phyloP scores from a whole-genome alignment of 2,329 filamentous ascomycete genomes.

The Coniochaeta sp. region DNA sequence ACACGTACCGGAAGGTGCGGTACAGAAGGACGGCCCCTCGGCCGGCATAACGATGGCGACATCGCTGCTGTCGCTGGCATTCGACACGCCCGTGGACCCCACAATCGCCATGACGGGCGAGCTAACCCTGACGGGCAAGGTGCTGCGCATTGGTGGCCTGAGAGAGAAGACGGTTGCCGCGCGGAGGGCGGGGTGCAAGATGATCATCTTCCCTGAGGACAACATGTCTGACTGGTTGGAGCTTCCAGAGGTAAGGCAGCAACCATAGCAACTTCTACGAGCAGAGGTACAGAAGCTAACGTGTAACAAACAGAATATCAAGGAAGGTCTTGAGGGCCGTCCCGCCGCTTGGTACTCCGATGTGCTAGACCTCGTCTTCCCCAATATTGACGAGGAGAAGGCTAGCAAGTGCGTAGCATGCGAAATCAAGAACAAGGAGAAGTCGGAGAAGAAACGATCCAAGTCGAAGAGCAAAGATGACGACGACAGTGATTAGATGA shows the following conservation, averaged over 20 bases:
- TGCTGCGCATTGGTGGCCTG: constrained; percentile 86
- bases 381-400: constrained; percentile 62
- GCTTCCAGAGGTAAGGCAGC: constrained; percentile 69
- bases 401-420: constrained; percentile 67
- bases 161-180: constrained; percentile 97
- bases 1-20: constrained; percentile 93
- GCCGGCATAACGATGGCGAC: constrained; percentile 99
- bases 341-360: constrained; percentile 91
- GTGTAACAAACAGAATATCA: constrained; percentile 70
- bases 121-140: constrained; percentile 93
- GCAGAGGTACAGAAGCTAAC: constrained; percentile 5
- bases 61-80: constrained; percentile 74
- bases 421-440: constrained; percentile 43
- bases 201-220: constrained; percentile 89
- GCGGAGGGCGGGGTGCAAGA: constrained; percentile 83
- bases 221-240: constrained; percentile 97
- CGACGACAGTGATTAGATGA: constrained; percentile 30
- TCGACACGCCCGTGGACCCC: constrained; percentile 71
- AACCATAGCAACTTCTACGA: not conserved
- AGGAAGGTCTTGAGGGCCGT: constrained; percentile 86
- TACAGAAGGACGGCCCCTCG: constrained; percentile 87
- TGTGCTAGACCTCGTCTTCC: constrained; percentile 87
- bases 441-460: constrained; percentile 25
- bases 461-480: constrained; percentile 56
- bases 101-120: constrained; percentile 97